Evolutionary conservation across 139 green algal species (phyloP).

Genomic region (Haematococcus lacustris): DNA sequence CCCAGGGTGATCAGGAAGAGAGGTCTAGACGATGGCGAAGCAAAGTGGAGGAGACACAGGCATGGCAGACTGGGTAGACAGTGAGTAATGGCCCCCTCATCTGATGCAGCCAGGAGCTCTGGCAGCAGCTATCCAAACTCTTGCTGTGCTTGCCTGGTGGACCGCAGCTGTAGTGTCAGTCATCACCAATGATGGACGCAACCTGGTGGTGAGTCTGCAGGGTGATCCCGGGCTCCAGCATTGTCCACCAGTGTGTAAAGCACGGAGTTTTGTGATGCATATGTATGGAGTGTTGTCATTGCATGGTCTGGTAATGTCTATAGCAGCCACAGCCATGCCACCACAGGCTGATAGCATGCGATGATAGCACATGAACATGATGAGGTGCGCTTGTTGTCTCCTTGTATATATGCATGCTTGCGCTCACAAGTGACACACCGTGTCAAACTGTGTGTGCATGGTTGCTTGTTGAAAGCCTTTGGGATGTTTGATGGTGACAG

Average conservation of each 20-base stretch:
- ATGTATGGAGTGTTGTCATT: not conserved
- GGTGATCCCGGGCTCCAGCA: not conserved
- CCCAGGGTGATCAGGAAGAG: too few species aligned
- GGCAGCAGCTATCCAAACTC: not conserved
- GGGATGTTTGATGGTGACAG: not conserved
- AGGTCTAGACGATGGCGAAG: slow-evolving; percentile 3
- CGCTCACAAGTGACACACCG: not conserved
- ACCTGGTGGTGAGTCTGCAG: slow-evolving; percentile 61
- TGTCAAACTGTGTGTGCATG: not conserved
- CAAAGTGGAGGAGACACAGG: not conserved
- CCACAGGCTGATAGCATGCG: not conserved
- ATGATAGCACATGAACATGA: not conserved
- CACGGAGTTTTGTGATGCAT: not conserved
- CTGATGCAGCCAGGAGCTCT: slow-evolving; percentile 29
- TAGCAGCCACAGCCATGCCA: not conserved
- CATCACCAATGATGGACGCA: slow-evolving; percentile 81
- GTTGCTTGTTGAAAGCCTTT: not conserved
- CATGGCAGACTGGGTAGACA: slow-evolving; percentile 31
- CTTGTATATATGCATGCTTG: too few species aligned
- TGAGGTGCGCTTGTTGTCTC: too few species aligned
- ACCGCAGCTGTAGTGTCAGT: slow-evolving; percentile 52
- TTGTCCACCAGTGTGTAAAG: not conserved
- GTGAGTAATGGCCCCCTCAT: slow-evolving; percentile 22
- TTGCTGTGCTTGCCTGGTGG: not conserved
- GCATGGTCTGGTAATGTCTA: not conserved